A percentile compares a stretch with the other conserved stretches of the same genome.
Conservation (phyloP, 495 filamentous ascomycete species). For the Poronia punctata region DNA sequence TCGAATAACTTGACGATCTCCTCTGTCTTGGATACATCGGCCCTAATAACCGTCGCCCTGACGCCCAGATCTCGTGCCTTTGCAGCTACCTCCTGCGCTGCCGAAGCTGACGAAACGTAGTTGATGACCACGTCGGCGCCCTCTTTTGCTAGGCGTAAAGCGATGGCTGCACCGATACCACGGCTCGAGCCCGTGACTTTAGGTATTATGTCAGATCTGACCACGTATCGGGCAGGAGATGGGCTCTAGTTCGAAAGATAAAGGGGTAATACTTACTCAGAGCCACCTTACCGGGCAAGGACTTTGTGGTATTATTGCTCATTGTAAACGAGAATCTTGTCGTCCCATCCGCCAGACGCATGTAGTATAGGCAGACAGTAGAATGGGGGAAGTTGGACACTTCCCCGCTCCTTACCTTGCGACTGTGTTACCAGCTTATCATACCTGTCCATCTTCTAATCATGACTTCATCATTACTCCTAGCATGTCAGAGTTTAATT, state of each 20-base stretch:
- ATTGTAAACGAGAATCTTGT: conserved; percentile 20
- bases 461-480: no score
- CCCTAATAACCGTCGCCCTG: conserved; percentile 60
- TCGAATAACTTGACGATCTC: conserved; percentile 57
- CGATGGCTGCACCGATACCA: conserved; percentile 63
- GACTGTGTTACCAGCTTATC: no score
- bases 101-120: conserved; percentile 54
- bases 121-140: conserved; percentile 65
- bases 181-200: conserved; percentile 61
- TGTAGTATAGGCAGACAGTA: no score
- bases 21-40: conserved; percentile 57
- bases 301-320: background rate
- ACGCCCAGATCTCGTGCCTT: conserved; percentile 48
- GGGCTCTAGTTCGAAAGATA: background rate
- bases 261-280: background rate
- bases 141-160: conserved; percentile 60
- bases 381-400: no score
- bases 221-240: no score
- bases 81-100: conserved; percentile 52
- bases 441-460: no score
- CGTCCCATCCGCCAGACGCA: conserved; percentile 23
- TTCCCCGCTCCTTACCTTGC: no score
- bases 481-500: no score
- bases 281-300: conserved; percentile 3
- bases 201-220: background rate